Base-by-base conservation (phyloP, 2,329 filamentous ascomycete genomes). In the Sodiomyces alkalinus region DNA sequence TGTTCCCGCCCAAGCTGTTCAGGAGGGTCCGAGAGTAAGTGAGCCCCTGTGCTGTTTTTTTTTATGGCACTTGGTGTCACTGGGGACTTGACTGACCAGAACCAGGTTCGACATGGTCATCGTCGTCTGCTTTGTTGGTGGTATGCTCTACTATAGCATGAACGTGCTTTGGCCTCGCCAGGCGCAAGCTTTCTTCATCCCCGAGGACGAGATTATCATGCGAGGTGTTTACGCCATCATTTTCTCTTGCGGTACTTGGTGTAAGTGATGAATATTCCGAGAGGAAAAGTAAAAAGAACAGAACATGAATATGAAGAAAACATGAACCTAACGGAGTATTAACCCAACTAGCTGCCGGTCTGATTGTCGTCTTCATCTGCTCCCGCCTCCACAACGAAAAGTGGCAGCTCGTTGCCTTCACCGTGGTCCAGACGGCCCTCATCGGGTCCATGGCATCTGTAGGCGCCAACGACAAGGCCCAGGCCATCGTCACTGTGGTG, bases 381-480 rank as follows among this genome's bases (percentile, higher is more conserved):
- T 41, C 41, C 8, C 37, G 41, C 22, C 31, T 55, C 5, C 43
- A 47, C 19, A 45, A 53, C 25, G 48, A 55, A 21, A 43, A 47
- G 14, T 51, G 47, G 48, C 51, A 55, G 36, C 40, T 55, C 4
- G 37, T 52, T 6, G 36, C 22, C n/a, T 45, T 49, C 34, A 48
- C 46, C 5, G 35, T 44, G 4, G 30, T 41, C 0, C 47, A 54
- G 32, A 55, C 52, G 1, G 47, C 46, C 2, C 39, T 52, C 7
- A 49, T 54, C 23, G 52, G 47, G 5, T 46, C 45, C 7, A 42
- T 55, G 33, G 39, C 51, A 1, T 47, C 45, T 3, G 44, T 52
- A 10, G 45, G 45, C 3, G 33, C 48, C 8, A 32, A 43, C 12
- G 43, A 49, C 33, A 43, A 49, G 28, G 42, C 39, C 1, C 45